These are phyloP conservation scores for Yamadazyma spencermartinsiae DNA, from an alignment of 1,139 yeast species.

Conservation along the genomic window DNA sequence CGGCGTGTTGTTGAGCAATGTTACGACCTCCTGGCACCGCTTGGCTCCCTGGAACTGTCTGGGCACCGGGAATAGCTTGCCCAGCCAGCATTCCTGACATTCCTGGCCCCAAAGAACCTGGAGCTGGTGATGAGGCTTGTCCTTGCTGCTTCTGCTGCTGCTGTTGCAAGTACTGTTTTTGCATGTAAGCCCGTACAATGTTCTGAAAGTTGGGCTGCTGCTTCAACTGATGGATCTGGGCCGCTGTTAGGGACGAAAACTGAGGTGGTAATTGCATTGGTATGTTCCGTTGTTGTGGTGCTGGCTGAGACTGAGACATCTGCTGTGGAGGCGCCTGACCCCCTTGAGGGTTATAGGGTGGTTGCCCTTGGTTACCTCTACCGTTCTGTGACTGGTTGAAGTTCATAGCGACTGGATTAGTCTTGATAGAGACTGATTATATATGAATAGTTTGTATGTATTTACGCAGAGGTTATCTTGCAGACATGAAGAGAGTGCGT, in stretches of 20 bases:
- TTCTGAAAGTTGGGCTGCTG: constrained; percentile 49
- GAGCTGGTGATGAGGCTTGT: constrained; percentile 2
- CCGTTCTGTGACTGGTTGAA: constrained; percentile 18
- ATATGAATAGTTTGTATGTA: too few species aligned
- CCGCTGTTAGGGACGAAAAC: constrained; percentile 43
- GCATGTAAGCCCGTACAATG: constrained; percentile 38
- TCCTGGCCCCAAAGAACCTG: constrained; percentile 7
- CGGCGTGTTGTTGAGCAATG: constrained; percentile 9
- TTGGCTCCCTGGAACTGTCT: background rate
- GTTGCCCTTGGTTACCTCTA: constrained; percentile 8
- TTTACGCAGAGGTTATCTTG: too few species aligned
- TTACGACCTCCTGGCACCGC: background rate
- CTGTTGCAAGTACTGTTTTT: constrained; percentile 33
- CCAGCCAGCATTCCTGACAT: background rate
- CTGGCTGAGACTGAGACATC: too few species aligned
- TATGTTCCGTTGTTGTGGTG: constrained; percentile 17
- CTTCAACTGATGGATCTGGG: constrained; percentile 49
- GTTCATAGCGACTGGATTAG: constrained; percentile 12
- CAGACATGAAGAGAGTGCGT: constrained; percentile 1
- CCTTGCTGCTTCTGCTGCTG: constrained; percentile 13
- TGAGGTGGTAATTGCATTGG: constrained; percentile 39
- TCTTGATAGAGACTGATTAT: background rate
- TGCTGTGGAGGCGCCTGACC: constrained; percentile 13
- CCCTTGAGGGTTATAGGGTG: background rate
- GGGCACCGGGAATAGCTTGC: background rate